Percentiles rank a stretch among this genome's conserved stretches.
These are phyloP conservation scores for Vararia minispora DNA, from an alignment of 768 basidiomycete genomes.

Conservation along the genomic window DNA sequence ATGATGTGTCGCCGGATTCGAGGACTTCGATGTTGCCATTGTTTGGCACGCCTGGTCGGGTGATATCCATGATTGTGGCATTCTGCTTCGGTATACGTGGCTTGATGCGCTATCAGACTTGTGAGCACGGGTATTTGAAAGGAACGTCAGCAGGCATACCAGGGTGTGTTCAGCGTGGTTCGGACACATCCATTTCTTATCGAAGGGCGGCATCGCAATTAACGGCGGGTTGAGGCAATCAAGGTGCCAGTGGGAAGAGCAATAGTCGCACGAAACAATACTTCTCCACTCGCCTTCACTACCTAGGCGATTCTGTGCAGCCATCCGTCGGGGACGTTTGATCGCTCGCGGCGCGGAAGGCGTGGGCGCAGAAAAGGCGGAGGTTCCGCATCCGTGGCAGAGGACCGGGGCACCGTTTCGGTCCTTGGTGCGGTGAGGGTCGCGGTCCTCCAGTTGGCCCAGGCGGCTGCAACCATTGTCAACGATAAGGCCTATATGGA, in stretches of 20 bases:
- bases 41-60: slow-evolving; percentile 64
- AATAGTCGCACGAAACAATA: slow-evolving; percentile 93
- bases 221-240: slow-evolving; percentile 93
- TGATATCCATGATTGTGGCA: slow-evolving; percentile 59
- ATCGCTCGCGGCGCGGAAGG: slow-evolving; percentile 41
- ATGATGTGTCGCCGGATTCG: slow-evolving; percentile 44
- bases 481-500: not conserved
- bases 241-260: slow-evolving; percentile 90
- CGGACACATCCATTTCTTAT: slow-evolving; percentile 98
- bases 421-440: slow-evolving; percentile 79
- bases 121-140: slow-evolving; percentile 9
- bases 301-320: slow-evolving; percentile 24
- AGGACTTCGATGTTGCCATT: slow-evolving; percentile 90
- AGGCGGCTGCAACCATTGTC: slow-evolving; percentile 48
- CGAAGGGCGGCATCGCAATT: slow-evolving; percentile 70
- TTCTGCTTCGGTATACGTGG: slow-evolving; percentile 69
- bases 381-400: slow-evolving; percentile 83
- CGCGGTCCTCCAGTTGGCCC: slow-evolving; percentile 85
- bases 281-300: slow-evolving; percentile 50
- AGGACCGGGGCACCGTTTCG: slow-evolving; percentile 73
- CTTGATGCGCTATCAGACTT: slow-evolving; percentile 52
- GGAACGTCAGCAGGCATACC: slow-evolving; percentile 35
- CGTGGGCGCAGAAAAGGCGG: slow-evolving; percentile 52
- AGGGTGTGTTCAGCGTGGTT: slow-evolving; percentile 85
- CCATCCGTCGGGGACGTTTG: slow-evolving; percentile 43